These are phyloP conservation scores for Trichoderma hamatum DNA, from an alignment of 2,329 filamentous ascomycete species.

Conservation along the genomic window DNA sequence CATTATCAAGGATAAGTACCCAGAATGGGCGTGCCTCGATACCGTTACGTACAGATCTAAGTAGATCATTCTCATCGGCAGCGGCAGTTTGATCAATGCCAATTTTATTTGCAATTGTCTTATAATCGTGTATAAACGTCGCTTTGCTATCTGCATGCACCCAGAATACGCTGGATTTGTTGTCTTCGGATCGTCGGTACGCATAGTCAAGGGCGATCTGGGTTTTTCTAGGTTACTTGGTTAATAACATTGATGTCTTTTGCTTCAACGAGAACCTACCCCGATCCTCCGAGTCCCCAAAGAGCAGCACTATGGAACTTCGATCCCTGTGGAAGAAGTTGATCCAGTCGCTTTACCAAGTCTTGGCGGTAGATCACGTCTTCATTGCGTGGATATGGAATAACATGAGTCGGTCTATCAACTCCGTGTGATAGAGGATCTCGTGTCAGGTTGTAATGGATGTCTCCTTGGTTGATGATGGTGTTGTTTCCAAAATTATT, in stretches of 20 bases:
- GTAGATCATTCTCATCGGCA: constrained; percentile 32
- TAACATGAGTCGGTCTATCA: not conserved
- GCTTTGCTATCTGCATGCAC: constrained; percentile 41
- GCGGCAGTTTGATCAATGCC: constrained; percentile 28
- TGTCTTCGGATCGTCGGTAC: constrained; percentile 33
- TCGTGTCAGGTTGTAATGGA: constrained; percentile 11
- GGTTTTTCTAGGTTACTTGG: constrained; percentile 39
- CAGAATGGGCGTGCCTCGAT: constrained; percentile 33
- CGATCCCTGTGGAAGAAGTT: not conserved
- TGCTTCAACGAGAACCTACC: not conserved
- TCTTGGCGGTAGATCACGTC: constrained; percentile 25
- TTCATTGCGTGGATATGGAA: constrained; percentile 30
- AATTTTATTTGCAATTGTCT: constrained; percentile 36
- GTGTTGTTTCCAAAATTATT: not conserved
- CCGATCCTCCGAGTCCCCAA: constrained; percentile 17
- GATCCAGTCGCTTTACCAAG: constrained; percentile 20
- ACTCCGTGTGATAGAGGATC: not conserved
- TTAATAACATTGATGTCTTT: not conserved
- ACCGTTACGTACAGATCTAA: constrained; percentile 26
- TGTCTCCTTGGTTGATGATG: constrained; percentile 15
- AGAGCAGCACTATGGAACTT: not conserved
- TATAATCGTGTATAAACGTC: constrained; percentile 40
- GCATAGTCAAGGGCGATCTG: constrained; percentile 44
- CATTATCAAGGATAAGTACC: constrained; percentile 42
- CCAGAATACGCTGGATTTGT: constrained; percentile 42